Evolutionary conservation across 1,284 basidiomycete species (phyloP).

Genomic region (Ustilago trichophora): DNA sequence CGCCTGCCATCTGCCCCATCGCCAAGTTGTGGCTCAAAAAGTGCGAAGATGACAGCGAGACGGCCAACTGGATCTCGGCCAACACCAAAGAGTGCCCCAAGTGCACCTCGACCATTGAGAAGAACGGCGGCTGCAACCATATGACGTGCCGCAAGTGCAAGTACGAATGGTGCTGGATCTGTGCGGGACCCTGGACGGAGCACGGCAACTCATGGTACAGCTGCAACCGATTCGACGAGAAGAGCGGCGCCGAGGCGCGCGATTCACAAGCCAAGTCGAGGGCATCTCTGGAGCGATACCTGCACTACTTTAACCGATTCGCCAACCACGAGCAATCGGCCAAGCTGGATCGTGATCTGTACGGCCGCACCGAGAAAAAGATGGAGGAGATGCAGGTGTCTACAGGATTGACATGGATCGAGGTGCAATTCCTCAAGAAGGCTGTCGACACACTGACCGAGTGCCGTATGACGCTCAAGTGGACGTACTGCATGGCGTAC

Average conservation of each 20-base stretch:
- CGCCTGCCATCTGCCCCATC: constrained; percentile 87
- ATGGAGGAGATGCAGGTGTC: constrained; percentile 99
- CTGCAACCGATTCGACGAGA: constrained; percentile 96
- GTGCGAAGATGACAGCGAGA: constrained; percentile 96
- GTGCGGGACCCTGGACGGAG: constrained; percentile 90
- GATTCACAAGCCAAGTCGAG: constrained; percentile 75
- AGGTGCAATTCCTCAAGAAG: constrained; percentile 98
- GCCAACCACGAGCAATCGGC: constrained; percentile 98
- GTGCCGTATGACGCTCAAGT: constrained; percentile 95
- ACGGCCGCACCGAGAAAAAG: constrained; percentile 96
- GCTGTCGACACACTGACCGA: constrained; percentile 85
- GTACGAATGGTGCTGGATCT: constrained; percentile 74
- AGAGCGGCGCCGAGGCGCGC: constrained; percentile 83
- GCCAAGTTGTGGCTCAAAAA: constrained; percentile 96
- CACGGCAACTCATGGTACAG: constrained; percentile 98
- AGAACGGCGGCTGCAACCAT: constrained; percentile 92
- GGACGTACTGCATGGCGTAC: constrained; percentile 99
- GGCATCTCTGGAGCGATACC: constrained; percentile 89
- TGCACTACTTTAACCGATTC: constrained; percentile 73
- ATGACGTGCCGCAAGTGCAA: constrained; percentile 63
- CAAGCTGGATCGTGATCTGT: constrained; percentile 89
- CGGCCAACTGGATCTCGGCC: constrained; percentile 98
- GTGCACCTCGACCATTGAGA: constrained; percentile 96
- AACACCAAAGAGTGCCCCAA: constrained; percentile 95
- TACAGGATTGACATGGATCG: constrained; percentile 93